Evolutionary conservation across 2,329 filamentous ascomycete species (phyloP).

Genomic region (Cladophialophora immunda): DNA sequence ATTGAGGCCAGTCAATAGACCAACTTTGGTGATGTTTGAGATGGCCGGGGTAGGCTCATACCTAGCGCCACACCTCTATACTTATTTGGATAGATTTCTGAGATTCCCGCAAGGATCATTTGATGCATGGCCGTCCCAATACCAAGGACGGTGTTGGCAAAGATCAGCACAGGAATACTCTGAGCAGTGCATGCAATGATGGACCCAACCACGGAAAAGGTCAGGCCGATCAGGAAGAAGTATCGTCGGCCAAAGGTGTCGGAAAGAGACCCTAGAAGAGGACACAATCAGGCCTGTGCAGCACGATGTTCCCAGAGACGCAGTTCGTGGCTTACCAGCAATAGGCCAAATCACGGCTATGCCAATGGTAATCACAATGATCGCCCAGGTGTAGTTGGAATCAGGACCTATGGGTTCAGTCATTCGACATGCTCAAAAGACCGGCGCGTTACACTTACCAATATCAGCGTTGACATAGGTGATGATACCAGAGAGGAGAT

Average conservation of each 20-base stretch:
- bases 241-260: not conserved
- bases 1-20: not conserved
- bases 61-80: not conserved
- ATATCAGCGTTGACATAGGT: not conserved
- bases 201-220: not conserved
- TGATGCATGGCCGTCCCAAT: not conserved
- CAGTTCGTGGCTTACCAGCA: not conserved
- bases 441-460: no score
- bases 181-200: not conserved
- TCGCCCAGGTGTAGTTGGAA: not conserved
- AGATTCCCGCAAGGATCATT: not conserved
- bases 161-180: not conserved
- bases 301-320: not conserved
- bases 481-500: not conserved
- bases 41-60: not conserved
- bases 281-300: not conserved
- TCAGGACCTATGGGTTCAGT: conserved; percentile 1
- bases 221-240: not conserved
- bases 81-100: not conserved
- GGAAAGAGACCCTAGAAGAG: not conserved
- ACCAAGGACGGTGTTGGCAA: not conserved
- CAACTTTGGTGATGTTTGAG: not conserved
- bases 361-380: not conserved
- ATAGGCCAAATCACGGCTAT: not conserved
- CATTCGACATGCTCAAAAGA: no score